Evolutionary conservation across 306 rosid species (phyloP), one percentile per base, ranked within the genome.

Genomic region (Quercus robur): DNA sequence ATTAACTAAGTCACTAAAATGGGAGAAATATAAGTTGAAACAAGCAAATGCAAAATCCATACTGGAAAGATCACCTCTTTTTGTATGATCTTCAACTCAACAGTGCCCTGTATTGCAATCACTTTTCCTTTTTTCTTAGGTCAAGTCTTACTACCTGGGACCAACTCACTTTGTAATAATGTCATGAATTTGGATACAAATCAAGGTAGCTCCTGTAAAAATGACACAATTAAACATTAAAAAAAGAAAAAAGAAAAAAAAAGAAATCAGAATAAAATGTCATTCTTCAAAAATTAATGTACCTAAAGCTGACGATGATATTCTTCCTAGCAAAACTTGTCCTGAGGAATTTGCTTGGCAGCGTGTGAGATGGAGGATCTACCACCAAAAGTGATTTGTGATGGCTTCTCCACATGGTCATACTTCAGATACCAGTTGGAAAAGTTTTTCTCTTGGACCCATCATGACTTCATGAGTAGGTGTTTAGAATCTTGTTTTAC

Each of bases 221-320:
- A 68, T 56, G 38, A 31, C 75, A 66, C 17, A 38, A 19, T 1
- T 26, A 26, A 26, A 26, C 28, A 26, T 26, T 1, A 26, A 26
- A 26, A 26, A 26, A 26, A 1, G 0, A 26, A 26, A 26, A 26
- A 1, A 26, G 0, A 26, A 26, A 0, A 1, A 2, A 26, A 0
- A 26, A 26, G 8, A 41, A 41, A 70, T 30, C 55, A 59, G 49
- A 28, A 49, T 20, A 5, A 20, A 26, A 73, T 12, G 66, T 35
- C 35, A 23, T 8, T 31, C 57, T 15, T 20, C 30, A 15, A 31
- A n/a, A 31, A 64, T 13, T 13, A 59, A 75, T 71, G 46, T 44
- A 62, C 73, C 73, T 76, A 33, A 56, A 49, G 19, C 62, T 10
- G 17, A 49, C 5, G 17, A 64, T 66, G 0, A 76, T 26, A 61